Base-by-base conservation (phyloP, 257 asterid genomes). In the Euphrasia confusa region DNA sequence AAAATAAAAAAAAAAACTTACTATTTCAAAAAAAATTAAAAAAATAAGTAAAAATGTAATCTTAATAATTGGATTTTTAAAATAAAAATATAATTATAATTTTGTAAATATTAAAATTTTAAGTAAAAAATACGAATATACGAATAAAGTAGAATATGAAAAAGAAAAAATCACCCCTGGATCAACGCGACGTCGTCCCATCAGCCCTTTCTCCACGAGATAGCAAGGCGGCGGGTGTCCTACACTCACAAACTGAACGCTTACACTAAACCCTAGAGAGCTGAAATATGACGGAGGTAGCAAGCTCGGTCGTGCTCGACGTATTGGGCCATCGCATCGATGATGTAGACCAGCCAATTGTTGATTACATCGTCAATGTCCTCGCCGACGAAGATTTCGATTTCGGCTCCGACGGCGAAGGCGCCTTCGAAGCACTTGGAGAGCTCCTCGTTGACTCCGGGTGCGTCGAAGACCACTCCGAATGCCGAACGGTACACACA, bases 311-410 rank as follows among this genome's bases (percentile, higher is more conserved):
- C 74, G 95, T 92, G 45, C 83, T 86, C 70, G 97, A 89, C 60
- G 84, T 92, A 7, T 60, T 92, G 59, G 99, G 99, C n/a, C 78
- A n/a, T 57, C 75, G 94, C 13, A 68, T 75, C 53, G 75, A 79
- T n/a, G 96, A 86, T 52, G 83, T 92, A 15, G 99, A 92, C 79
- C 75, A 84, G 71, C 99, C 99, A 6, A 92, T 92, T 30, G 86
- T 86, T 10, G 96, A 92, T 71, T 92, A 92, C 61, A 83, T 92
- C 62, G 37, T 92, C 84, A 89, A 89, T 57, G 99, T 92, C 73
- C 83, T 92, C 49, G 97, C 99, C 42, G 99, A 92, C 66, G 99
- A 89, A 65, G 99, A 92, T 73, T 92, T 92, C 74, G 99, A 92
- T 79, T 86, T 92, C 74, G 99, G 99, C 39, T 50, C 42, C 68